Evolutionary conservation across 1,284 basidiomycete species (phyloP).

Genomic region (Golubevia sp.): DNA sequence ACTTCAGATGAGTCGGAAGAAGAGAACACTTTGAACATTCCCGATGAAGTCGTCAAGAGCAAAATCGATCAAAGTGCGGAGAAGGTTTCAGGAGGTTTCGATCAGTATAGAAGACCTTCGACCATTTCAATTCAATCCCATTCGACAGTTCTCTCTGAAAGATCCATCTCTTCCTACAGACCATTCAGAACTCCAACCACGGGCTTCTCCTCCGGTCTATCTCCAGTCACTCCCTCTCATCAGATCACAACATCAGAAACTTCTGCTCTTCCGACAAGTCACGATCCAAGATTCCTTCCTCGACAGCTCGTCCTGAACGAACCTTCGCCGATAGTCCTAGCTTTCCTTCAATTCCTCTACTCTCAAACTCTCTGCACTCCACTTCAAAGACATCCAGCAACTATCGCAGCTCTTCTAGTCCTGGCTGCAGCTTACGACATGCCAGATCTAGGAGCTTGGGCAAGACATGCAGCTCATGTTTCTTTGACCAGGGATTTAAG

Average conservation of each 20-base stretch:
- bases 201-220: background rate
- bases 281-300: slow-evolving; percentile 39
- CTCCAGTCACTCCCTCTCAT: background rate
- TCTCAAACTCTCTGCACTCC: slow-evolving; percentile 40
- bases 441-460: slow-evolving; percentile 36
- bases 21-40: background rate
- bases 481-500: slow-evolving; percentile 32
- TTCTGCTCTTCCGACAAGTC: background rate
- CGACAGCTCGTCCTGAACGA: slow-evolving; percentile 43
- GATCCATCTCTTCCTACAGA: background rate
- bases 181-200: background rate
- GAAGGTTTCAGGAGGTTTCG: background rate
- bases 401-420: slow-evolving; percentile 43
- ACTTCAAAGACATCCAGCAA: slow-evolving; percentile 42
- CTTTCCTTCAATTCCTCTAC: slow-evolving; percentile 46
- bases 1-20: background rate
- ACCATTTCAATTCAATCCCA: background rate
- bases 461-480: slow-evolving; percentile 43
- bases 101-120: background rate
- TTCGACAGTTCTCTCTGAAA: background rate
- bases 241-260: background rate
- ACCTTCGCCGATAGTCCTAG: slow-evolving; percentile 41
- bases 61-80: background rate
- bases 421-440: slow-evolving; percentile 38
- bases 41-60: too few relatives aligned